These are phyloP conservation scores for Fusarium poae DNA, from an alignment of 2,329 filamentous ascomycete genomes.

Conservation along the genomic window DNA sequence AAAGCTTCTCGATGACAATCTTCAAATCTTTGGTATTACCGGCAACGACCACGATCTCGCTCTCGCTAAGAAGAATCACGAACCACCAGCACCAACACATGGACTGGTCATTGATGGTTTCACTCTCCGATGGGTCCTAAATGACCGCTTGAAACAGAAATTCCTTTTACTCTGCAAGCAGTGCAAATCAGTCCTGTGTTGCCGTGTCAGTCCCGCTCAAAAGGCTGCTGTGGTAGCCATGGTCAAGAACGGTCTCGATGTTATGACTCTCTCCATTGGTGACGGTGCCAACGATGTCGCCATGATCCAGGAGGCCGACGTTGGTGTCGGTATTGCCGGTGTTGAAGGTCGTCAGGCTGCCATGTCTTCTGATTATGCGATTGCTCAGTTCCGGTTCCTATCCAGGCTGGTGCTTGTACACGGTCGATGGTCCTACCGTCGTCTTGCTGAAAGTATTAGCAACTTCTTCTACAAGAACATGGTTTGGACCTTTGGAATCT, in stretches of 20 bases:
- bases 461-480: constrained; percentile 99
- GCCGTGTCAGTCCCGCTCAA: constrained; percentile 94
- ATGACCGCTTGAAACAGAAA: constrained; percentile 86
- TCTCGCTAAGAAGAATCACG: constrained; percentile 83
- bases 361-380: constrained; percentile 97
- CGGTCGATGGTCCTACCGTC: constrained; percentile 95
- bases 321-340: constrained; percentile 95
- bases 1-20: constrained; percentile 78
- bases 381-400: constrained; percentile 92
- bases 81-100: constrained; percentile 87
- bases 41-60: constrained; percentile 89
- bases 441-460: constrained; percentile 91
- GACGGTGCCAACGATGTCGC: constrained; percentile 97
- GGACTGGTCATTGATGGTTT: constrained; percentile 96
- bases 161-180: constrained; percentile 96
- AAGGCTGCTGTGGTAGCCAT: constrained; percentile 97
- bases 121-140: constrained; percentile 87
- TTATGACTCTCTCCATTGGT: constrained; percentile 94
- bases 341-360: constrained; percentile 92
- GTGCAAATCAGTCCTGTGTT: constrained; percentile 96
- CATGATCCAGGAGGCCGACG: constrained; percentile 97
- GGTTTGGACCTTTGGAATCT: constrained; percentile 95
- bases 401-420: constrained; percentile 89
- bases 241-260: constrained; percentile 94
- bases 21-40: constrained; percentile 80